These are phyloP conservation scores for Cymbomonas tetramitiformis DNA, from an alignment of 139 green algal species.

Conservation along the genomic window DNA sequence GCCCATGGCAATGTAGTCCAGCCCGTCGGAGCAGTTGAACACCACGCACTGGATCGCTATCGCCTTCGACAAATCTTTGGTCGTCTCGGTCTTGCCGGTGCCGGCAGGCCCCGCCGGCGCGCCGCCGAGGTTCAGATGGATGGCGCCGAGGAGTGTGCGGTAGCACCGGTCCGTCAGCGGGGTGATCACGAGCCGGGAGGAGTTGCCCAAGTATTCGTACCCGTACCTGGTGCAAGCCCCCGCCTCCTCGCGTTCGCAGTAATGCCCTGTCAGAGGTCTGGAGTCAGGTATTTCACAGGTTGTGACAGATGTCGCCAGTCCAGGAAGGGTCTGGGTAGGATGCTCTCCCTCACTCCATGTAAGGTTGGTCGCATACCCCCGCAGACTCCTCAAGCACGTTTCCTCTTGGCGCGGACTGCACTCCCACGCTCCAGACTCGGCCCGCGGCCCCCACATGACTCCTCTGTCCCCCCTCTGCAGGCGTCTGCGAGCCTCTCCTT, in stretches of 20 bases:
- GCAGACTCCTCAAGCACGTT: too few species aligned
- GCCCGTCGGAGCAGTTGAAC: slow-evolving; percentile 34
- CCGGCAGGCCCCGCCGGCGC: slow-evolving; percentile 27
- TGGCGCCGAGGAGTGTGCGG: slow-evolving; percentile 29
- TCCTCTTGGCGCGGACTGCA: too few species aligned
- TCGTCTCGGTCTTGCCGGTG: slow-evolving; percentile 25
- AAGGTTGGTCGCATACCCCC: too few species aligned
- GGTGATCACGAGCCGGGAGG: slow-evolving; percentile 30
- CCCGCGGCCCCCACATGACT: too few species aligned
- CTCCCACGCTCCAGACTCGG: too few species aligned
- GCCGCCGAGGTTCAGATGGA: slow-evolving; percentile 31
- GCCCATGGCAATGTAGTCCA: slow-evolving; percentile 31
- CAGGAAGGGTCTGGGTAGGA: too few species aligned
- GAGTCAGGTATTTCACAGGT: slow-evolving; percentile 17
- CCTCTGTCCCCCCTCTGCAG: too few species aligned
- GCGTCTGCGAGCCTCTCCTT: too few species aligned
- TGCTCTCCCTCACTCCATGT: too few species aligned
- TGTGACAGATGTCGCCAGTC: slow-evolving; percentile 20
- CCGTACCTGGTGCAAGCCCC: slow-evolving; percentile 8
- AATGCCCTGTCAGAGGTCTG: slow-evolving; percentile 21
- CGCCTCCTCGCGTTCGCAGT: slow-evolving; percentile 33
- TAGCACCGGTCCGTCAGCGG: slow-evolving; percentile 33
- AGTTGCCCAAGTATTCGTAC: slow-evolving; percentile 32
- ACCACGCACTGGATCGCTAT: slow-evolving; percentile 34
- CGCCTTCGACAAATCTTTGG: slow-evolving; percentile 25